A percentile compares a stretch with the other conserved stretches of the same genome.
Evolutionary conservation across 140 eudicot species (phyloP).

Genomic region (Erigeron philadelphicus): DNA sequence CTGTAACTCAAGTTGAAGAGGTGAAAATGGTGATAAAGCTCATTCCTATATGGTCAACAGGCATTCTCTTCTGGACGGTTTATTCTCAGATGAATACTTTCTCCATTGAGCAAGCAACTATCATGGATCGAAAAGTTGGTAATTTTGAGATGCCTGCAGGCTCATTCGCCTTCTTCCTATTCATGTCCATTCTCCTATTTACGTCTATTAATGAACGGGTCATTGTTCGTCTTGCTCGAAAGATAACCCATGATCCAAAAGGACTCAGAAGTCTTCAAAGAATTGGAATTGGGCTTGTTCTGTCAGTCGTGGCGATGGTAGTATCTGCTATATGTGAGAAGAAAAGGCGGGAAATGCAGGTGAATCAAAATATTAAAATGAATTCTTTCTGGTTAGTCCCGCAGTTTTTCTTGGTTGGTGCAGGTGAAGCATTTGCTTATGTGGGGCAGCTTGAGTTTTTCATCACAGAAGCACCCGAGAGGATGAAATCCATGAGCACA

Average conservation of each 20-base stretch:
- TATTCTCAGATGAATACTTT: constrained; percentile 81
- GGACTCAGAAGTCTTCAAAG: constrained; percentile 71
- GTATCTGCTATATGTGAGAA: constrained; percentile 64
- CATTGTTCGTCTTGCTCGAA: constrained; percentile 52
- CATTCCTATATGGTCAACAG: constrained; percentile 73
- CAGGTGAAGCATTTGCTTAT: constrained; percentile 71
- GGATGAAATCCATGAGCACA: constrained; percentile 88
- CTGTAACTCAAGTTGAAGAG: constrained; percentile 69
- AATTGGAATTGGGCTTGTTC: constrained; percentile 54
- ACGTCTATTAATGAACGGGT: constrained; percentile 66
- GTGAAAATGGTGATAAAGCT: constrained; percentile 79
- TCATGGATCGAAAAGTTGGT: constrained; percentile 59
- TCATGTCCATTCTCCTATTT: constrained; percentile 56
- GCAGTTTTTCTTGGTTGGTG: constrained; percentile 71
- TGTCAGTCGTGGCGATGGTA: constrained; percentile 55
- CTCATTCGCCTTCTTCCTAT: constrained; percentile 59
- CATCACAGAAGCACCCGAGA: constrained; percentile 75
- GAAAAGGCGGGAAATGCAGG: constrained; percentile 33
- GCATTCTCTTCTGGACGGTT: constrained; percentile 78
- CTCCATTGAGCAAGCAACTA: constrained; percentile 71
- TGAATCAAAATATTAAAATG: constrained; percentile 20
- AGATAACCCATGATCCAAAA: constrained; percentile 41
- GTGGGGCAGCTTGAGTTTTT: constrained; percentile 90
- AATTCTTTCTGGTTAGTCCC: constrained; percentile 71
- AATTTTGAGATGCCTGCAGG: constrained; percentile 58